Evolutionary conservation across 2,329 filamentous ascomycete species (phyloP), one percentile per base, ranked within the genome.

Genomic region (Aureobasidium mangrovei): DNA sequence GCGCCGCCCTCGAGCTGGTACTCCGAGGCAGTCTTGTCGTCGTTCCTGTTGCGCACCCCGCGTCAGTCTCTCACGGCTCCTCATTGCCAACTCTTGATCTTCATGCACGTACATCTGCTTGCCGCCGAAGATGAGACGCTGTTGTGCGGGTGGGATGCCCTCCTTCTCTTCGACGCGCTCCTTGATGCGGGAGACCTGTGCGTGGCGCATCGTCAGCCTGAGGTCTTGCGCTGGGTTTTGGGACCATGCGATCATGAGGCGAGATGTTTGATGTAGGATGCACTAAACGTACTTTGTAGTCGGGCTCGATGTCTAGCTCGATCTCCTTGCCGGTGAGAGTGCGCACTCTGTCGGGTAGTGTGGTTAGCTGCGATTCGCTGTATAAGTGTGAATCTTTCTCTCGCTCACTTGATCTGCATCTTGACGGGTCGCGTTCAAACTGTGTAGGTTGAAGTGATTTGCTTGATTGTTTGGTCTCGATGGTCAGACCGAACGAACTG

Each of bases 141-240:
- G 93, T 74, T 98, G 93, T 18, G 93, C 90, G 1, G 93, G 93
- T 41, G 93, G 91, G 64, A 98, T 98, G 55, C 93, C 93, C 70
- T 97, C 93, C 75, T 97, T 97, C 77, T 98, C 93, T 73, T 98
- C 93, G 54, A 98, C 93, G 66, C 91, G 91, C 74, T 97, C 93
- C 79, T 98, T 98, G 79, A 98, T 97, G 70, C 91, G 84, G 39
- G 86, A 85, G 63, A 97, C 88, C 90, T 95, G 61, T 58, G 41
- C n/a, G 42, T 39, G 45, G 54, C 36, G 39, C 40, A 26, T 36
- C 33, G 53, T 54, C 42, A 54, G 53, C 42, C 7, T 18, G 18
- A 18, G 18, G 8, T 7, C 9, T 18, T 28, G 35, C 46, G 24
- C 49, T 38, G 31, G 27, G 18, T 47, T 12, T 3, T 29, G 45